Evolutionary conservation across 176 grass and related monocot genomes (phyloP), one percentile per base, ranked within the genome.

Genomic region (Bothriochloa decipiens): DNA sequence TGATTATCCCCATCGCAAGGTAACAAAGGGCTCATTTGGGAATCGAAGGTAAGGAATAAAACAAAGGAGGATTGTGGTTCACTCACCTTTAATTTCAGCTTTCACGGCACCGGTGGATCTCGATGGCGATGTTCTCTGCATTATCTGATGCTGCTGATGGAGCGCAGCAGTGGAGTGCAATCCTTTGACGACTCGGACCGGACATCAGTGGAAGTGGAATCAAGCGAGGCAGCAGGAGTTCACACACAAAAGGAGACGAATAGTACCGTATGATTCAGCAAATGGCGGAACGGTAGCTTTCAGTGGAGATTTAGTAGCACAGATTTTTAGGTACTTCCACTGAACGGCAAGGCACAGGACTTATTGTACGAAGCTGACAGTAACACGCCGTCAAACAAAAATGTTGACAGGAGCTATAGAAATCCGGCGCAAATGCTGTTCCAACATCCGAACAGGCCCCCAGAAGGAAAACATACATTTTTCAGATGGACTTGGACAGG

Each of bases 51-150:
- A 62, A 50, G 46, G 27, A 68, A 36, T 22, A 22, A 4, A 29
- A 50, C 47, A 50, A 50, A 50, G 50, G 82, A 76, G 78, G 83
- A 82, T 67, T 37, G 74, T 26, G 83, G 33, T 8, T 52, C 64
- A n/a, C 41, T 76, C 5, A 32, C 78, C 81, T 89, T 35, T 35
- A 35, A 35, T 35, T 76, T 41, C 26, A 14, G 53, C 42, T 53
- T 65, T 45, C 20, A 83, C 79, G 88, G 57, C 79, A 67, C 79
- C 66, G 79, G 73, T 46, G 79, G 72, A n/a, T 33, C 65, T 42
- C 66, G 70, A 89, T 7, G 75, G 15, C 28, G 82, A 75, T 22
- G 25, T 27, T 65, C 58, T 26, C 26, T 2, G 13, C 27, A 7
- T 70, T 71, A 71, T 71, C 70, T 65, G 72, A 53, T 76, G 4